A percentile compares a stretch with the other conserved stretches of the same genome.
phyloP scores from a whole-genome alignment of 1,139 yeast genomes.

The Pichia sp. region DNA sequence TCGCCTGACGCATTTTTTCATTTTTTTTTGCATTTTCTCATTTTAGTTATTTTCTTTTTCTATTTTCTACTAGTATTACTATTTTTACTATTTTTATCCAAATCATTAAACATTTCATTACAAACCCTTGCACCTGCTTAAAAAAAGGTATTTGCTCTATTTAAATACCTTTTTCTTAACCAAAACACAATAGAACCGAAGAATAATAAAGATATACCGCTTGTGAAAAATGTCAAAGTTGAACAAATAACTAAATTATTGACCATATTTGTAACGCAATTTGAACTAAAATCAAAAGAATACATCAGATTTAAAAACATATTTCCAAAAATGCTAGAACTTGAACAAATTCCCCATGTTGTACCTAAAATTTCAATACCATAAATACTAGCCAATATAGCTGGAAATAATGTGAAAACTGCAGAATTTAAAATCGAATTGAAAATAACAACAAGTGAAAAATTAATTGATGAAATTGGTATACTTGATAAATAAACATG shows the following conservation, averaged over 20 bases:
- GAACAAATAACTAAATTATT: slow-evolving; percentile 29
- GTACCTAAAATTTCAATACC: slow-evolving; percentile 31
- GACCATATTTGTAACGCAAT: slow-evolving; percentile 19
- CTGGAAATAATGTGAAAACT: slow-evolving; percentile 30
- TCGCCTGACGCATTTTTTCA: too few species aligned
- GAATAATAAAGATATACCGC: slow-evolving; percentile 22
- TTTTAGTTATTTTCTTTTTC: too few species aligned
- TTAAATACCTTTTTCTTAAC: slow-evolving; percentile 20
- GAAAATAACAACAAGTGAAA: slow-evolving; percentile 20
- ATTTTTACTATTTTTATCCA: too few species aligned
- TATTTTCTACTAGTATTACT: too few species aligned
- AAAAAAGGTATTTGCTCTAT: slow-evolving; percentile 24
- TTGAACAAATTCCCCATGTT: slow-evolving; percentile 30
- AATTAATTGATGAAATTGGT: slow-evolving; percentile 19
- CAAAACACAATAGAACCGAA: slow-evolving; percentile 22
- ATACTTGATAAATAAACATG: slow-evolving; percentile 28
- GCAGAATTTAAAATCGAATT: slow-evolving; percentile 29
- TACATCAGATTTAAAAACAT: slow-evolving; percentile 26
- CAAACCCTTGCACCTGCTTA: too few species aligned
- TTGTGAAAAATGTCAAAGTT: slow-evolving; percentile 27
- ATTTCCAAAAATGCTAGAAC: slow-evolving; percentile 28
- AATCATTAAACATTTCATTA: too few species aligned
- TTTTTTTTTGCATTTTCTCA: too few species aligned
- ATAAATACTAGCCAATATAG: slow-evolving; percentile 29
- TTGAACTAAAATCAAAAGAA: slow-evolving; percentile 24